Evolutionary conservation across 176 grass and related monocot species (phyloP).

Genomic region (Aegilops bicornis): DNA sequence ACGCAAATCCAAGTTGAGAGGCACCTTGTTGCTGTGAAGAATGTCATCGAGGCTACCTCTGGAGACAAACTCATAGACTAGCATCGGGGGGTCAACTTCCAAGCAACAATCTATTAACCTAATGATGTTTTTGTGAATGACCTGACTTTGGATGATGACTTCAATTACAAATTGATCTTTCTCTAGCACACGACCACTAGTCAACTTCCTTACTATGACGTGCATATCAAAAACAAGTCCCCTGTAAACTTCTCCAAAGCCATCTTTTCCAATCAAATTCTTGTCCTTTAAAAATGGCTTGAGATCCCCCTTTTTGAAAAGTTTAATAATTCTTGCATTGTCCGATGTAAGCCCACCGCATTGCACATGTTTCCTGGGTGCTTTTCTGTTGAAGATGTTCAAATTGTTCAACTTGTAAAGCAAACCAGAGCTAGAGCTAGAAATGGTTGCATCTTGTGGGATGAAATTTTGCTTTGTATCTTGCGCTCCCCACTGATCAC

Average conservation of each 20-base stretch:
- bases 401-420: not conserved
- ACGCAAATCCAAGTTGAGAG: too few relatives aligned
- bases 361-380: not conserved
- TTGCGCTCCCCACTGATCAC: too few relatives aligned
- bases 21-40: too few relatives aligned
- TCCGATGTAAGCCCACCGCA: not conserved
- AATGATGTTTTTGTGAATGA: too few relatives aligned
- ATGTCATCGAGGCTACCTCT: too few relatives aligned
- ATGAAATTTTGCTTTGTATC: not conserved
- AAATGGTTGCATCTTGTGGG: not conserved
- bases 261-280: not conserved
- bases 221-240: fast-evolving
- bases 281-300: not conserved
- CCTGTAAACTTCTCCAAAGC: not conserved
- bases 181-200: too few relatives aligned
- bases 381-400: not conserved
- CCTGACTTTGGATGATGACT: not conserved
- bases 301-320: not conserved
- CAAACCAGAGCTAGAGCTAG: not conserved
- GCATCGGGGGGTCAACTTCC: too few relatives aligned
- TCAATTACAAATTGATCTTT: not conserved
- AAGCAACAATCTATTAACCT: too few relatives aligned
- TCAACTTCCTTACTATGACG: not conserved
- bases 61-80: too few relatives aligned
- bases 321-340: fast-evolving